Base-by-base conservation (phyloP, 1,284 basidiomycete genomes). In the Albatrellus sp. region DNA sequence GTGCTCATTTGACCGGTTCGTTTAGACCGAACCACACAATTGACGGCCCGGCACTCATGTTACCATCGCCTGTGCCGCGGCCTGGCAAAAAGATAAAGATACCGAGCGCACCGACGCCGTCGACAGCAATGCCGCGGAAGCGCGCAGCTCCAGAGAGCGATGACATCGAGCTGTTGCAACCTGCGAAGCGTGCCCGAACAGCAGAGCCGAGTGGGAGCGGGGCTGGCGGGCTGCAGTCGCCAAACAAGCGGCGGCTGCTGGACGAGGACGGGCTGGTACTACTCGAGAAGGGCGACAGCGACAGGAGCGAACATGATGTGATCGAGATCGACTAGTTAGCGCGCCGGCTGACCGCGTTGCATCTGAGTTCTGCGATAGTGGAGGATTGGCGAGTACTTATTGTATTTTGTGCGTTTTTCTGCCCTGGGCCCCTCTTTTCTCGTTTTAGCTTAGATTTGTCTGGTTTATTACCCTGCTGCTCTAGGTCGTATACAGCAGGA, bases 191-290 rank as follows among this genome's bases (percentile, higher is more conserved):
- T 14, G 54, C 59, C 1, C 69, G 64, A 53, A 56, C 59, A 19
- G 59, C 52, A 14, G 16, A 6, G 30, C 28, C 43, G 28, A 46
- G 52, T 30, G 51, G 40, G 19, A 29, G 11, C 24, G 5, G 13
- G 19, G 13, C 14, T 9, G 24, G 9, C 48, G 50, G 46, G 7
- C 47, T 59, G 10, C 59, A 59, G 42, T 77, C 74, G 49, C 77
- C 80, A 11, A 79, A 71, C 54, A 83, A 84, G 62, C 74, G 70
- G 56, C 60, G 72, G 47, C 60, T 64, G 48, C 55, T 86, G 46
- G 83, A 88, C 42, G 76, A 81, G 54, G 82, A 87, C 49, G 84
- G 83, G 13, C 53, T 87, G 37, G 58, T 88, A 32, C 51, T 85
- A 52, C 58, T 87, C 56, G 64, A 71, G 46, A 80, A 80, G 50